Conservation (phyloP, 768 basidiomycete species). For the Austroboletus festivus region DNA sequence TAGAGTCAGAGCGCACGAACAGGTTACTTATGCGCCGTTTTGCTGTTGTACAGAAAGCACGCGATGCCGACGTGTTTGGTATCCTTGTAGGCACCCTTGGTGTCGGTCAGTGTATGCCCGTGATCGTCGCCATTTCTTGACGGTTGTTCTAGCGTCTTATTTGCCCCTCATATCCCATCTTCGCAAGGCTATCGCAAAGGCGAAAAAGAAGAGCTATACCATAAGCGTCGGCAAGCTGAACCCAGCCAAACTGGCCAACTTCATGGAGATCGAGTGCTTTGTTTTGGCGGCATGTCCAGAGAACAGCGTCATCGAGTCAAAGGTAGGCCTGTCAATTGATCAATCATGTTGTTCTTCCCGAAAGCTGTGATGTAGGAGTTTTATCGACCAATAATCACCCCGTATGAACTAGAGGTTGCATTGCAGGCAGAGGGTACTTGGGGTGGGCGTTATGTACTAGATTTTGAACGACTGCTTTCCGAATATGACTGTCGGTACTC, state of each 20-base stretch:
- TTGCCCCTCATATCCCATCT: conserved; percentile 81
- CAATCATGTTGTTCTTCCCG: neutral
- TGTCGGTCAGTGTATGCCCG: conserved; percentile 53
- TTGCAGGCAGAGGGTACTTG: conserved; percentile 66
- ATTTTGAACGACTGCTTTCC: conserved; percentile 62
- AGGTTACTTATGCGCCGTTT: conserved; percentile 88
- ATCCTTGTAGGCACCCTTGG: conserved; percentile 94
- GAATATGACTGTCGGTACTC: conserved; percentile 25
- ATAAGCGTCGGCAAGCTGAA: conserved; percentile 94
- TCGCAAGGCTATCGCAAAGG: conserved; percentile 60
- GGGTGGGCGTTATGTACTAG: conserved; percentile 77
- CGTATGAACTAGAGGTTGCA: conserved; percentile 85
- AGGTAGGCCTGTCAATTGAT: conserved; percentile 36
- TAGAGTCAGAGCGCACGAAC: conserved; percentile 72
- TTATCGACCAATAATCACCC: conserved; percentile 86
- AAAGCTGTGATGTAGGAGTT: conserved; percentile 63
- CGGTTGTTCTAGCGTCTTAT: conserved; percentile 60
- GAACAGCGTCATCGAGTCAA: conserved; percentile 77
- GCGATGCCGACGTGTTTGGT: conserved; percentile 91
- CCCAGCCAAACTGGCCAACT: conserved; percentile 93
- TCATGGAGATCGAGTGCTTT: conserved; percentile 94
- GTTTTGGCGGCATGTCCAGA: conserved; percentile 94
- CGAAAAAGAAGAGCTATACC: conserved; percentile 89
- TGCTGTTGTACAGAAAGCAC: conserved; percentile 78
- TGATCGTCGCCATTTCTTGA: neutral